Evolutionary conservation across 1,284 basidiomycete genomes (phyloP), one percentile per base, ranked within the genome.

Genomic region (Jaminaea rosea): DNA sequence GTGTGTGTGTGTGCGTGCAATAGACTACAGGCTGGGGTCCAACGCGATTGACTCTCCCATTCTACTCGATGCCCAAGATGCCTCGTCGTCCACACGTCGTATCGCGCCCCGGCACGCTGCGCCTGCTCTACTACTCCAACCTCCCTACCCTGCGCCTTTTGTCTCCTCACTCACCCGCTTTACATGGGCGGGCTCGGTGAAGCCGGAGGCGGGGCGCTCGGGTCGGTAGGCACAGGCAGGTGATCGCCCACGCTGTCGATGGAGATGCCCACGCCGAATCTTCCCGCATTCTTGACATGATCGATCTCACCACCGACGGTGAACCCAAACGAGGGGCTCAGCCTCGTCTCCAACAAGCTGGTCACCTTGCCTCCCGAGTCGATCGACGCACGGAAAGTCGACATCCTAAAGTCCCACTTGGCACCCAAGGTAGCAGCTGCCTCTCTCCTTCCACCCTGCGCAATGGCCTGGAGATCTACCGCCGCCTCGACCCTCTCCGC

Each of bases 401-500:
- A 82, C 81, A 89, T 84, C 53, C 93, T 82, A 66, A 98, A 85
- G 75, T 97, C 93, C 75, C 93, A 99, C 78, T 94, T 96, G 54
- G 90, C 90, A 47, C 90, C 93, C 19, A 97, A 75, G 19, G 91
- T 94, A 11, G 91, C 87, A 46, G 91, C 78, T 7, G 93, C 93
- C 70, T 96, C 92, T 65, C 94, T 81, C 52, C 73, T 72, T 74
- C 88, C 84, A 19, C 77, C 78, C 45, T 73, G 74, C 8, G 55
- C 56, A 56, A 92, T 80, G 52, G 93, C 77, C 74, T 91, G 85
- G 60, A 99, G 77, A 71, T 98, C 93, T 29, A 90, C 89, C 13
- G 88, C 94, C n/a, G 93, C 90, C 55, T 98, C 93, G n/a, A 99
- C 87, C 77, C 93, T 92, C 55, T 94, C 90, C 75, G 84, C 85